Base-by-base conservation (phyloP, 1,284 basidiomycete genomes). In the Sporisorium reilianum region DNA sequence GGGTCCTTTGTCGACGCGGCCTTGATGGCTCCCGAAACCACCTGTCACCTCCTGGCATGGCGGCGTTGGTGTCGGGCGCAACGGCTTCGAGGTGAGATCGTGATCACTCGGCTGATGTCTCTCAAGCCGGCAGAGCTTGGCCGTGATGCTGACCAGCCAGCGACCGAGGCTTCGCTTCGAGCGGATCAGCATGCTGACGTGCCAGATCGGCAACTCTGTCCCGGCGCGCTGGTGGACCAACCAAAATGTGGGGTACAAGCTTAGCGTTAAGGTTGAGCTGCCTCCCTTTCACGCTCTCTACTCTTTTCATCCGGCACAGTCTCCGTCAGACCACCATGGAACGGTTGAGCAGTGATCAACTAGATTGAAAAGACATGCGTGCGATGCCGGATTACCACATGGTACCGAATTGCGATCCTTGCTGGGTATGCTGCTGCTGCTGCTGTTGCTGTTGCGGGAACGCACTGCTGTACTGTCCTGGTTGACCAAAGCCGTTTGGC, bases 391-490 rank as follows among this genome's bases (percentile, higher is more conserved):
- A 40, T 40, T 63, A 64, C 66, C 66, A 69, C 60, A 63, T 55
- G 25, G 64, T 55, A 48, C 66, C 61, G 32, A 60, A 69, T 10
- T 51, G 56, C 26, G 55, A 34, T 44, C 60, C 53, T 55, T 75
- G 67, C 55, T 75, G 72, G 57, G 40, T 55, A 62, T 74, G 60
- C 46, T 67, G 56, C 44, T 67, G 64, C 12, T 62, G 48, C 14
- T 41, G 41, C n/a, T 54, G 58, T 22, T 62, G 66, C 50, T 23
- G 55, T 30, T 66, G 58, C 63, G 55, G 53, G 45, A 57, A 64
- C 3, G 50, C 32, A 23, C 46, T 44, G 32, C 52, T 46, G 16
- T 34, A 61, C n/a, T 70, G 61, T 6, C 40, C 18, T 12, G 57
- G 42, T 45, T 70, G 61, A 23, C 56, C 62, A 18, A 60, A 70